Evolutionary conservation across 169 alveolate genomes (phyloP), one percentile per base, ranked within the genome.

Genomic region (Cryptosporidium sp.): DNA sequence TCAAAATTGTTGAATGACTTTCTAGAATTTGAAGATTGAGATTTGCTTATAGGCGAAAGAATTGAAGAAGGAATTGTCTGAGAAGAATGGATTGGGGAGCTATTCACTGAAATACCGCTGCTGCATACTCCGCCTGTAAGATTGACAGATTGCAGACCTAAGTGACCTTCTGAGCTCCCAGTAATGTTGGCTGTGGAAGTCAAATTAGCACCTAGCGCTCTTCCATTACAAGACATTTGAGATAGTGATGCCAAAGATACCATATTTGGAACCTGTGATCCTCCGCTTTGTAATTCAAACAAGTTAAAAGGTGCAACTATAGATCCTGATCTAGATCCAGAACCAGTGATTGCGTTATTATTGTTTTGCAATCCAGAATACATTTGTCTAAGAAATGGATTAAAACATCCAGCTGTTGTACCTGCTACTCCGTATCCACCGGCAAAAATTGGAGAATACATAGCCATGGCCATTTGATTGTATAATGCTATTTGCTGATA

Each of bases 51-150:
- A 10, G 86, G 86, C 39, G 86, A 73, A 58, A 73, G 86, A 8
- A 73, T 51, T n/a, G 86, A 73, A 58, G 86, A 51, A n/a, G 84
- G 84, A 73, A 73, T 52, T 31, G 86, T 51, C 21, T 73, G 86
- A 23, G 86, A 52, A 31, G 86, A 73, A 26, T 73, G 68, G 7
- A 73, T 33, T 10, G 86, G 86, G 10, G 86, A 73, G 10, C 68
- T 59, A 51, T 43, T 33, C 6, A 41, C 70, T 3, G 86, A 55
- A 7, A 73, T n/a, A 10, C 10, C 3, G 29, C 59, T 26, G 21
- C 23, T 51, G 51, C 48, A n/a, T 5, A 45, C 71, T 14, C 55
- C 59, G 3, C 41, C 55, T 9, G 67, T 26, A 29, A 26, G 52
- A 35, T 37, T 37, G 23, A 37, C 31, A 14, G 43, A n/a, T n/a